Evolutionary conservation across 805 yeast genomes (phyloP).

Genomic region (Metschnikowia amazonensis): DNA sequence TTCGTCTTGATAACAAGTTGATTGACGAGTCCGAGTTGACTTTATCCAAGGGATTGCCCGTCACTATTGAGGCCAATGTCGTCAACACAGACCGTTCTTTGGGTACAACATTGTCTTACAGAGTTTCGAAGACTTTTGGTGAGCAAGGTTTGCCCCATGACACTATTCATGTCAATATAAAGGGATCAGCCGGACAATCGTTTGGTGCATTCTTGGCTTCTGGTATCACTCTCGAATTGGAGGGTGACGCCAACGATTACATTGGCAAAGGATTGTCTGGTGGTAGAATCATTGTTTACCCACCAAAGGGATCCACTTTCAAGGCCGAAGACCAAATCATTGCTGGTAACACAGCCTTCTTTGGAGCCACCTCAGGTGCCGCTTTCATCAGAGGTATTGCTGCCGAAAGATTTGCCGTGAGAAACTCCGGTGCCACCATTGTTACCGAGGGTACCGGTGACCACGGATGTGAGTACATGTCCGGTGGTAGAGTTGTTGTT

Average conservation of each 20-base stretch:
- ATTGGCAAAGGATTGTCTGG: slow-evolving; percentile 98
- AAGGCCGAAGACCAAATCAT: slow-evolving; percentile 95
- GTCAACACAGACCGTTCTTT: slow-evolving; percentile 95
- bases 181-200: slow-evolving; percentile 97
- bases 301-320: slow-evolving; percentile 78
- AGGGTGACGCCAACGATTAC: slow-evolving; percentile 97
- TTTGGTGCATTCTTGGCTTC: slow-evolving; percentile 97
- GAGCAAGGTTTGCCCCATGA: slow-evolving; percentile 93
- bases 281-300: slow-evolving; percentile 88
- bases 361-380: slow-evolving; percentile 95
- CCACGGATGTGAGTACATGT: slow-evolving; percentile 99
- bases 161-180: slow-evolving; percentile 86
- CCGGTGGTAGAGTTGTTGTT: slow-evolving; percentile 96
- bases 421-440: slow-evolving; percentile 97
- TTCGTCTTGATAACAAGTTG: slow-evolving; percentile 90
- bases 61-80: slow-evolving; percentile 86
- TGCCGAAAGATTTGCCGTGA: slow-evolving; percentile 96
- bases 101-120: slow-evolving; percentile 91
- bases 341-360: slow-evolving; percentile 95
- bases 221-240: slow-evolving; percentile 90
- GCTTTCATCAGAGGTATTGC: slow-evolving; percentile 96
- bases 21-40: slow-evolving; percentile 95
- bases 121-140: slow-evolving; percentile 90
- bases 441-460: slow-evolving; percentile 98
- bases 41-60: slow-evolving; percentile 94